phyloP scores from a whole-genome alignment of 441 rosid genomes.

The Populus hybrid region DNA sequence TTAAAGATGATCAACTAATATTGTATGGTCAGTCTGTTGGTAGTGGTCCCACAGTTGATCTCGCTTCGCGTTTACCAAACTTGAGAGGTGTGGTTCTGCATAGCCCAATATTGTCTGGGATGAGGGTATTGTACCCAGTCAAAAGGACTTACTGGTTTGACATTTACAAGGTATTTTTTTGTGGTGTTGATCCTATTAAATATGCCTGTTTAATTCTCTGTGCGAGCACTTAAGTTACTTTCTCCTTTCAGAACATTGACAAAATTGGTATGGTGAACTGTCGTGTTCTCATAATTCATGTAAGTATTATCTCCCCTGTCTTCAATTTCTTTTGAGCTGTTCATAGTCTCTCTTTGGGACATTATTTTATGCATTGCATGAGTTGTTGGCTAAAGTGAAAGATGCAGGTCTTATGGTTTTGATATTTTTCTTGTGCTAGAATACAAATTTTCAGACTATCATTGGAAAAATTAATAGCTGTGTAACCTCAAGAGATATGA shows the following conservation, averaged over 20 bases:
- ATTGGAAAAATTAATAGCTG: neutral
- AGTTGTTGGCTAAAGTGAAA: neutral
- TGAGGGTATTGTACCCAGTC: slow-evolving; percentile 86
- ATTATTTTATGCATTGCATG: neutral
- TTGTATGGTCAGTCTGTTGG: slow-evolving; percentile 28
- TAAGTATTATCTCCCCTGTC: slow-evolving; percentile 39
- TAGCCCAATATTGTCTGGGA: slow-evolving; percentile 88
- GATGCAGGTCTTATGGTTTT: neutral
- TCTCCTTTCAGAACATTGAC: slow-evolving; percentile 71
- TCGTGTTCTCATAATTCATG: slow-evolving; percentile 82
- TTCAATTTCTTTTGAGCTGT: slow-evolving; percentile 2
- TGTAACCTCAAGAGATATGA: neutral
- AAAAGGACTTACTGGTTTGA: slow-evolving; percentile 94
- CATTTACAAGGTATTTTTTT: slow-evolving; percentile 69
- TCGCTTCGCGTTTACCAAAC: slow-evolving; percentile 69
- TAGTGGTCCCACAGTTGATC: slow-evolving; percentile 90
- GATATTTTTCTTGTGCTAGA: neutral
- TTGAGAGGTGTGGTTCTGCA: slow-evolving; percentile 91
- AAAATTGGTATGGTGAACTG: slow-evolving; percentile 75
- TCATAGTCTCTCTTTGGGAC: neutral
- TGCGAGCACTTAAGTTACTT: slow-evolving; percentile 8
- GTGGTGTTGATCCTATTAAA: neutral
- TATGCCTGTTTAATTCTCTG: slow-evolving; percentile 12
- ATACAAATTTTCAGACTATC: neutral
- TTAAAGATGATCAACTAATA: slow-evolving; percentile 74